phyloP scores from a whole-genome alignment of 768 basidiomycete genomes.

The Tylopilus plumbeoviolaceoides region DNA sequence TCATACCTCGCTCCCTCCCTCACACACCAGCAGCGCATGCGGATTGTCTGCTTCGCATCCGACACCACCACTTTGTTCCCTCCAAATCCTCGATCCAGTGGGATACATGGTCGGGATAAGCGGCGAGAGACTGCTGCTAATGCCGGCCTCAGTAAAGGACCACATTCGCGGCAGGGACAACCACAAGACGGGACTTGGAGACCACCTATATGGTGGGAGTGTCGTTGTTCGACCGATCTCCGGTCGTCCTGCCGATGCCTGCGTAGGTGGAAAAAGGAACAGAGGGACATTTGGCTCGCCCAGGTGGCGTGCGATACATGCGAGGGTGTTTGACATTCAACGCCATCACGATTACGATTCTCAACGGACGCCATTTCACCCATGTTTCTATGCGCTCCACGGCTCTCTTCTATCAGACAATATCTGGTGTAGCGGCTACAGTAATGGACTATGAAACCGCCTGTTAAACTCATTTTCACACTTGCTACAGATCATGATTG shows the following conservation, averaged over 20 bases:
- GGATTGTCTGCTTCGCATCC: constrained; percentile 50
- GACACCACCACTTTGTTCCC: constrained; percentile 43
- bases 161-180: constrained; percentile 3
- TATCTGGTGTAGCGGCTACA: constrained; percentile 5
- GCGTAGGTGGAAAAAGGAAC: constrained; percentile 37
- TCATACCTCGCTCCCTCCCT: constrained; percentile 55
- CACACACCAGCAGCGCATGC: constrained; percentile 50
- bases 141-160: constrained; percentile 5
- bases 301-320: constrained; percentile 44
- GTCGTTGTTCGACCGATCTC: constrained; percentile 23
- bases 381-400: not conserved
- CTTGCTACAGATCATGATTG: not conserved
- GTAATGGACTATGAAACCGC: not conserved
- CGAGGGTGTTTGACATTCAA: constrained; percentile 28
- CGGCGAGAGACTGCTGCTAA: constrained; percentile 4
- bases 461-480: not conserved
- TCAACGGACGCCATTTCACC: constrained; percentile 5
- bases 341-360: not conserved
- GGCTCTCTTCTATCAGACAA: constrained; percentile 4
- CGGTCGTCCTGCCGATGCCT: constrained; percentile 25
- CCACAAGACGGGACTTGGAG: constrained; percentile 32
- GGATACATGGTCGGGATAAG: constrained; percentile 3
- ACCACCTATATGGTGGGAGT: constrained; percentile 34
- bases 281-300: constrained; percentile 44
- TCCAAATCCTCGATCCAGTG: constrained; percentile 20